phyloP scores from a whole-genome alignment of 345 rosid species.

The Eucalyptus urophylla region DNA sequence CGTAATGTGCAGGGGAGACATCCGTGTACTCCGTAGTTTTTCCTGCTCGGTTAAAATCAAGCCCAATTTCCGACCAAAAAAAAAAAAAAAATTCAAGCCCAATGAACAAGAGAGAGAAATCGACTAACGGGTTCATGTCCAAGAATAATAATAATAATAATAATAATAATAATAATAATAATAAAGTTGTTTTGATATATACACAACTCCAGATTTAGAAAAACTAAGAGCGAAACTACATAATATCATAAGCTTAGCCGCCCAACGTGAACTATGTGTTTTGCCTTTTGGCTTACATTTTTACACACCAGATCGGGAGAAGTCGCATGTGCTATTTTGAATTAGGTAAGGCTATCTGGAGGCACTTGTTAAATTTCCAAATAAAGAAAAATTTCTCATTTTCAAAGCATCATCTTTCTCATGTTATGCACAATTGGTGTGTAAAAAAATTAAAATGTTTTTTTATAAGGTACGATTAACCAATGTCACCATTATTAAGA shows the following conservation, averaged over 20 bases:
- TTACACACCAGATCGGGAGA: background rate
- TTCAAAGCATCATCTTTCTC: background rate
- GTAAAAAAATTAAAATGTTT: background rate
- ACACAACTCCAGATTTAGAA: background rate
- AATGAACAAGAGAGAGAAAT: background rate
- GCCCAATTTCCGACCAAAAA: background rate
- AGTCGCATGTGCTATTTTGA: background rate
- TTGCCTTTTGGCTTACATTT: background rate
- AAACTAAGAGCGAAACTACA: background rate
- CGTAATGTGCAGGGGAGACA: background rate
- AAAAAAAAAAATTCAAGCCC: too few relatives aligned
- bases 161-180: too few relatives aligned
- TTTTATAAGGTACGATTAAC: background rate
- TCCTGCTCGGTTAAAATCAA: background rate
- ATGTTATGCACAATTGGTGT: background rate
- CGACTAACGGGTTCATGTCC: background rate
- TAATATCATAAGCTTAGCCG: background rate
- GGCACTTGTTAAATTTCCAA: background rate
- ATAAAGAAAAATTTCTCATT: background rate
- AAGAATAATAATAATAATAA: background rate
- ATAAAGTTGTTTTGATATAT: background rate
- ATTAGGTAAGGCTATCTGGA: background rate
- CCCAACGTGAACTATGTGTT: background rate
- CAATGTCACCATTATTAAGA: background rate
- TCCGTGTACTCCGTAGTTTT: background rate